Percentiles rank a stretch among this genome's conserved stretches.
Conservation (phyloP, 192 early-diverging fungal genomes). For the Rhizophlyctis rosea region DNA sequence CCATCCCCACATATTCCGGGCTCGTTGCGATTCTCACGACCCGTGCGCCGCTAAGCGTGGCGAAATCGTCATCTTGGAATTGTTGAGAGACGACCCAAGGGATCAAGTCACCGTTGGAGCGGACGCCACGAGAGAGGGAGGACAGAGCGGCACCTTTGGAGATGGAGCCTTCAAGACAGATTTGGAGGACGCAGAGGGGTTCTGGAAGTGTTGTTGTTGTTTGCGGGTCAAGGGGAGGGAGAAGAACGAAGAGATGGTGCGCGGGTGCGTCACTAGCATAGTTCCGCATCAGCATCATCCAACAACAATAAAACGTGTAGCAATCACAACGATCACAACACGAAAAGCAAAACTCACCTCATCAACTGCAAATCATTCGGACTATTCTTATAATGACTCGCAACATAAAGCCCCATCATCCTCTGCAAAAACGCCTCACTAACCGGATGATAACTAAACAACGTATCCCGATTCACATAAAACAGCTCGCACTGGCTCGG, state of each 20-base stretch:
- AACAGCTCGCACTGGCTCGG: constrained; percentile 92
- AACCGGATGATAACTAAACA: constrained; percentile 97
- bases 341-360: constrained; percentile 55
- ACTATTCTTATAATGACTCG: constrained; percentile 99
- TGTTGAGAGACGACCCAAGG: constrained; percentile 95
- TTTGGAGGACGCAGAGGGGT: constrained; percentile 87
- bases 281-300: neutral
- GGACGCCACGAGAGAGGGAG: constrained; percentile 79
- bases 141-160: constrained; percentile 81
- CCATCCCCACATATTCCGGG: constrained; percentile 96
- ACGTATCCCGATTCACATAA: constrained; percentile 95
- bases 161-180: constrained; percentile 93
- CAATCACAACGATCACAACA: neutral
- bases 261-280: constrained; percentile 97
- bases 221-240: constrained; percentile 78
- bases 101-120: constrained; percentile 90
- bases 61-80: constrained; percentile 96
- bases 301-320: neutral
- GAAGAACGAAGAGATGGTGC: constrained; percentile 94
- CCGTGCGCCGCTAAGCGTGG: constrained; percentile 87
- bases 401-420: constrained; percentile 96
- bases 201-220: constrained; percentile 72
- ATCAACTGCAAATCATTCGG: constrained; percentile 97
- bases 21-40: constrained; percentile 98
- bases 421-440: constrained; percentile 94